Evolutionary conservation across 148 eudicot species (phyloP), one percentile per base, ranked within the genome.

Genomic region (Amaranthus hypochondriacus): DNA sequence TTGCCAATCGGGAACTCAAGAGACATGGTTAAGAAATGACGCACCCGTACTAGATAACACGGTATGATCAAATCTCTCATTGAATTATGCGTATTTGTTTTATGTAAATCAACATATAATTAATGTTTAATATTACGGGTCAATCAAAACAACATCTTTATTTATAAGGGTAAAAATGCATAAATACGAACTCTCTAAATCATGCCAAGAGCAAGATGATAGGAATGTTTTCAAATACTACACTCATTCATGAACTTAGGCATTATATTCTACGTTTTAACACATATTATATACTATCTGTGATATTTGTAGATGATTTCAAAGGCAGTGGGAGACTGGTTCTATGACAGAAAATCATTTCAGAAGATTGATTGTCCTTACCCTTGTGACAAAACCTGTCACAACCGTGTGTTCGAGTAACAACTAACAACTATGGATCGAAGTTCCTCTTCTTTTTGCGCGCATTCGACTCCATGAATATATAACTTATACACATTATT

Each of bases 241-340:
- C 39, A 28, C 39, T 28, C 39, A 28, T 28, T 28, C 39, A 28
- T 28, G 39, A 28, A 28, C 1, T 28, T 28, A 28, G 39, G 39
- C 39, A 28, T 28, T 28, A 28, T 28, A 28, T 28, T 28, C 39
- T 28, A 28, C 39, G 39, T 28, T 28, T 28, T 28, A 28, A 28
- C 39, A 2, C 39, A 28, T 28, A 0, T 28, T 28, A 28, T 28
- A 28, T 28, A 28, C 39, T 1, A 28, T 28, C 39, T 28, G 39
- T 28, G 39, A 28, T 7, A 65, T 47, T 8, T 74, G 77, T 92
- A 94, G 98, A 76, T 78, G 39, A 94, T 94, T 76, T 83, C 91
- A 0, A 89, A 89, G 82, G 98, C 98, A 65, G 93, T 89, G 52
- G 98, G 96, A 42, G 92, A 91, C 68, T 94, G 98, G 98, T 94